phyloP scores from a whole-genome alignment of 352 stramenopile genomes.

The Globisporangium nodosum region DNA sequence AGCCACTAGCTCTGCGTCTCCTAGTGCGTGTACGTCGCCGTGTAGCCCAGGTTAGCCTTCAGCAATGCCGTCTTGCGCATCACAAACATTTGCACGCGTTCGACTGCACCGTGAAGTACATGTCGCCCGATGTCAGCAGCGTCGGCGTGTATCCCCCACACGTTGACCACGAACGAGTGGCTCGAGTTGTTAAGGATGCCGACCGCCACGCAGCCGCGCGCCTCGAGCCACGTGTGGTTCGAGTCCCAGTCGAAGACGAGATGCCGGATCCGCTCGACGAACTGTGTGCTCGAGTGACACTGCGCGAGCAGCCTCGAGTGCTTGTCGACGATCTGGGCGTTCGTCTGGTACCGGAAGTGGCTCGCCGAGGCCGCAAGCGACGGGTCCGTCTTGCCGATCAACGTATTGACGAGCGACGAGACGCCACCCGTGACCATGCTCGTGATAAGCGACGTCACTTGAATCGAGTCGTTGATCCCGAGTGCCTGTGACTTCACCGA shows the following conservation, averaged over 20 bases:
- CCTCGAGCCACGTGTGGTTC: slow-evolving; percentile 77
- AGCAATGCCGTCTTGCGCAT: slow-evolving; percentile 73
- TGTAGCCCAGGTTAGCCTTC: slow-evolving; percentile 72
- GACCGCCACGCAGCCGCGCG: slow-evolving; percentile 67
- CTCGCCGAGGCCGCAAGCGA: slow-evolving; percentile 27
- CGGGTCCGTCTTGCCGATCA: slow-evolving; percentile 76
- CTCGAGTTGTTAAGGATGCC: slow-evolving; percentile 77
- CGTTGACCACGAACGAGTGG: slow-evolving; percentile 64
- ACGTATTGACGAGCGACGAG: slow-evolving; percentile 67
- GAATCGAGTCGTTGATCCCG: slow-evolving; percentile 75
- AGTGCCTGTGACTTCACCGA: slow-evolving; percentile 81
- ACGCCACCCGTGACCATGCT: slow-evolving; percentile 75
- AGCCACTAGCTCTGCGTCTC: slow-evolving; percentile 73
- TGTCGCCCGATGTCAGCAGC: slow-evolving; percentile 72
- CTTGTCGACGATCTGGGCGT: slow-evolving; percentile 67
- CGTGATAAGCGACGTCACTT: slow-evolving; percentile 81
- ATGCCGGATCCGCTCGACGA: slow-evolving; percentile 60
- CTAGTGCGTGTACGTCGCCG: slow-evolving; percentile 77
- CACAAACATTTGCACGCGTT: slow-evolving; percentile 82
- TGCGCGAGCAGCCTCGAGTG: slow-evolving; percentile 47
- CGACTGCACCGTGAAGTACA: slow-evolving; percentile 79
- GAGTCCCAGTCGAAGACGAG: slow-evolving; percentile 83
- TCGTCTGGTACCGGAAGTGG: slow-evolving; percentile 66
- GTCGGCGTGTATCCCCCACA: slow-evolving; percentile 78
- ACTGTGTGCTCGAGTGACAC: slow-evolving; percentile 43